Evolutionary conservation across 441 rosid genomes (phyloP).

Genomic region (California macrophylla): DNA sequence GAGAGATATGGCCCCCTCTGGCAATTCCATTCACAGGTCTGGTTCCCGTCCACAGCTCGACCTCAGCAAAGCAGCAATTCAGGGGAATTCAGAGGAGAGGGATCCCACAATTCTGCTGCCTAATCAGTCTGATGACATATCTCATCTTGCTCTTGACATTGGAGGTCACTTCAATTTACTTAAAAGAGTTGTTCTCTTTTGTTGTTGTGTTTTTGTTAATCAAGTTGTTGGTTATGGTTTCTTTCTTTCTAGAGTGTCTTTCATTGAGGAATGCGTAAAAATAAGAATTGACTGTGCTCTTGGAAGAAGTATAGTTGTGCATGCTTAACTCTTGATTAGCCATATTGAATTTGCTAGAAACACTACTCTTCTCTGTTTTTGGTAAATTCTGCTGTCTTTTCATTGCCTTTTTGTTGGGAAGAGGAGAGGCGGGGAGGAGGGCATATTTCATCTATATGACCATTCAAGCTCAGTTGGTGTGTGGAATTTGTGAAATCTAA

Average conservation of each 20-base stretch:
- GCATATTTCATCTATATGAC: background rate
- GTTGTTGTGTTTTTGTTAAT: background rate
- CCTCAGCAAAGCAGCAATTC: conserved; percentile 94
- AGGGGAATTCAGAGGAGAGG: conserved; percentile 80
- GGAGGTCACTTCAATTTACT: conserved; percentile 49
- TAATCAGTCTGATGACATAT: conserved; percentile 94
- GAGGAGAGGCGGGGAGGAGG: background rate
- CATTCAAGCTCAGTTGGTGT: background rate
- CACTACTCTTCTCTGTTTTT: background rate
- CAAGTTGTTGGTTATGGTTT: background rate
- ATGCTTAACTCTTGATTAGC: background rate
- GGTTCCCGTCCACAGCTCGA: conserved; percentile 93
- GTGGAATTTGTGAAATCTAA: background rate
- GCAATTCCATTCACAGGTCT: conserved; percentile 70
- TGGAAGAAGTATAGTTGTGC: background rate
- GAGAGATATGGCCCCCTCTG: conserved; percentile 57
- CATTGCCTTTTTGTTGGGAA: background rate
- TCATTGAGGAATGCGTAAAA: background rate
- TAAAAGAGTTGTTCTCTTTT: background rate
- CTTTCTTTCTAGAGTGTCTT: background rate
- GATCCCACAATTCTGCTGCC: conserved; percentile 91
- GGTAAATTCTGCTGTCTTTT: background rate
- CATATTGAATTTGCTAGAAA: background rate
- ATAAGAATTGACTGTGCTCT: background rate
- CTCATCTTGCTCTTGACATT: conserved; percentile 89